Evolutionary conservation across 2,329 filamentous ascomycete species (phyloP).

Genomic region (Ophiostoma angusticollis): DNA sequence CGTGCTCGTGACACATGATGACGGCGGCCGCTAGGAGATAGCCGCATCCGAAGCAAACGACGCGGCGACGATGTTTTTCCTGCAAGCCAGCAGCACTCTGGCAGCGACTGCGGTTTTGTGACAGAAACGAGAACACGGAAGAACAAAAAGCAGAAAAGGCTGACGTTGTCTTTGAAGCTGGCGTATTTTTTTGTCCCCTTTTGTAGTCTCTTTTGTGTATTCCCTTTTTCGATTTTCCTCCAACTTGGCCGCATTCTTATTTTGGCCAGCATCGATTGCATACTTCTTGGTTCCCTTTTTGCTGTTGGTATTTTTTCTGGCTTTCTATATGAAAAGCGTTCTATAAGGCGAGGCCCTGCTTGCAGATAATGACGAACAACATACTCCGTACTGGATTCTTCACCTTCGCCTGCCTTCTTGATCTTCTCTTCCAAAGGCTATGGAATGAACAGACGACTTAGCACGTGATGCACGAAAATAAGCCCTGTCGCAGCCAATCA

Average conservation of each 20-base stretch:
- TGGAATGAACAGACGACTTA: no score
- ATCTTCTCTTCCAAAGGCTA: no score
- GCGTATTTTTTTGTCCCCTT: background rate
- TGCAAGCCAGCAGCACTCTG: no score
- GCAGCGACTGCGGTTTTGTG: no score
- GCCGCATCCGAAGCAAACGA: background rate
- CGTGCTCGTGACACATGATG: slow-evolving; percentile 33
- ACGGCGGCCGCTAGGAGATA: slow-evolving; percentile 7
- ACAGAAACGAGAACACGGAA: no score
- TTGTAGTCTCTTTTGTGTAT: background rate
- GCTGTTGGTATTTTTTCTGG: background rate
- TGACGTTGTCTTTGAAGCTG: background rate
- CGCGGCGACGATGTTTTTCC: background rate
- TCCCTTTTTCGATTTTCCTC: background rate
- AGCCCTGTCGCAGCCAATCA: slow-evolving; percentile 1
- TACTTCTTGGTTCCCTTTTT: background rate
- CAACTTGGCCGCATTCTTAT: background rate
- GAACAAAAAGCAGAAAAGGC: no score
- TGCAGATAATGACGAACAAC: background rate
- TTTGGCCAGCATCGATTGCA: background rate
- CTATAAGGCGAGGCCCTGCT: no score
- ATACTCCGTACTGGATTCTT: no score
- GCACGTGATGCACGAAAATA: no score
- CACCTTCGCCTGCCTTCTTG: no score
- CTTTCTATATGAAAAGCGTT: no score